A percentile compares a stretch with the other conserved stretches of the same genome.
Conservation (phyloP, 345 rosid genomes). For the Lumnitzera littorea region DNA sequence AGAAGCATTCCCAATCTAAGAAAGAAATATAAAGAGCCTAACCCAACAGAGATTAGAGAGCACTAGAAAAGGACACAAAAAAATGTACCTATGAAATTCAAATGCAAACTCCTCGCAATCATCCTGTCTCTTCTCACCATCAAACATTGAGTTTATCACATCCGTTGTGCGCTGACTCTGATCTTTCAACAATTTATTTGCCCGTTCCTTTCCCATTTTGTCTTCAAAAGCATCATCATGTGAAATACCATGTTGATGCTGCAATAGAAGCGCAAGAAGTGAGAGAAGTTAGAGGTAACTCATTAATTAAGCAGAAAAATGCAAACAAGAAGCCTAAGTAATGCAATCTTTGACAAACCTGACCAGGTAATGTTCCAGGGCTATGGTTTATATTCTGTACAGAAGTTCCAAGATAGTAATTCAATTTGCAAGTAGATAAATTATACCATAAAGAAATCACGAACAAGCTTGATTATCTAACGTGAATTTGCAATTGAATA, state of each 20-base stretch:
- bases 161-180: conserved; percentile 13
- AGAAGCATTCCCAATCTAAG: no score
- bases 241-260: conserved; percentile 27
- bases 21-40: no score
- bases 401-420: not conserved
- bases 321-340: conserved; percentile 29
- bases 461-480: no score
- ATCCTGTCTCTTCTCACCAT: conserved; percentile 18
- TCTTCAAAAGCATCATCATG: conserved; percentile 18
- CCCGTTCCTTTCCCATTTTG: conserved; percentile 16
- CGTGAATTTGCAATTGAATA: no score
- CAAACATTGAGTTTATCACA: conserved; percentile 1
- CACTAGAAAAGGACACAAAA: not conserved
- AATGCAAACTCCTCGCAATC: conserved; percentile 10
- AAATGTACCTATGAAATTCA: conserved; percentile 10
- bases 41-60: no score
- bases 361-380: conserved; percentile 21
- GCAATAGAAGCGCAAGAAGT: conserved; percentile 11
- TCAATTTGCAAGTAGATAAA: no score
- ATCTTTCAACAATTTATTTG: conserved; percentile 18
- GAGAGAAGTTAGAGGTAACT: not conserved
- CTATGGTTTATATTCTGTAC: conserved; percentile 44
- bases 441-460: no score
- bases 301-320: conserved; percentile 10
- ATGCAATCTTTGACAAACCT: conserved; percentile 40